These are phyloP conservation scores for Alternaria viburni DNA, from an alignment of 2,329 filamentous ascomycete genomes.

Conservation along the genomic window DNA sequence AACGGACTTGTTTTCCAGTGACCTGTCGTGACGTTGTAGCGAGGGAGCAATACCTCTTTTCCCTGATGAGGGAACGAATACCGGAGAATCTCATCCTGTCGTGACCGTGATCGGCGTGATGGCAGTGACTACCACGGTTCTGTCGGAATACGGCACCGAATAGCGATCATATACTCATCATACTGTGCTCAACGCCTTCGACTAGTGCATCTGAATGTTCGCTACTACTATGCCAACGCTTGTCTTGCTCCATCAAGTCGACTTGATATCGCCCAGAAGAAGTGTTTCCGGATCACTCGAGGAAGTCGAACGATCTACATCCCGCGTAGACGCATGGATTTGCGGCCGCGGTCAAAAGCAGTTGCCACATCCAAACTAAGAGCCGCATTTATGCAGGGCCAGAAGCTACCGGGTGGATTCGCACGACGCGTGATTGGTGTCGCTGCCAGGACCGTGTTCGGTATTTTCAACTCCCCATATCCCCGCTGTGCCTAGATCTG, in stretches of 20 bases:
- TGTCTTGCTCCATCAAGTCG: neutral
- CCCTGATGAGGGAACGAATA: neutral
- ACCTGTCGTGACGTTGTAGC: neutral
- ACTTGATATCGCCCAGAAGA: slow-evolving; percentile 14
- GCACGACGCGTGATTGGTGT: slow-evolving; percentile 5
- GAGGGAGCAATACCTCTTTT: neutral
- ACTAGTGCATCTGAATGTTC: neutral
- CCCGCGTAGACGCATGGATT: neutral
- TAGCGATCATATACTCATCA: neutral
- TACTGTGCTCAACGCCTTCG: neutral
- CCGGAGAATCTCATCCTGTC: neutral
- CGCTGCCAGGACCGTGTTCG: neutral
- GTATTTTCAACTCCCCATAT: neutral
- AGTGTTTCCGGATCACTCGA: slow-evolving; percentile 3
- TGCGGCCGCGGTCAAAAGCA: slow-evolving; percentile 10
- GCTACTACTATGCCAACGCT: neutral
- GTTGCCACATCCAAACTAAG: slow-evolving; percentile 2
- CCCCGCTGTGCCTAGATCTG: slow-evolving; percentile 1
- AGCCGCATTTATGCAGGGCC: slow-evolving; percentile 7
- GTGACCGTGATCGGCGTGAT: neutral
- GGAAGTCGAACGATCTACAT: neutral
- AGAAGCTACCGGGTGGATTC: slow-evolving; percentile 5
- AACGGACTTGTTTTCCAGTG: neutral
- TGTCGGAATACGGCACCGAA: neutral
- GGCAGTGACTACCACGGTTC: neutral